These are phyloP conservation scores for Aspergillus bertholletiae DNA, from an alignment of 495 filamentous ascomycete species.

Conservation along the genomic window DNA sequence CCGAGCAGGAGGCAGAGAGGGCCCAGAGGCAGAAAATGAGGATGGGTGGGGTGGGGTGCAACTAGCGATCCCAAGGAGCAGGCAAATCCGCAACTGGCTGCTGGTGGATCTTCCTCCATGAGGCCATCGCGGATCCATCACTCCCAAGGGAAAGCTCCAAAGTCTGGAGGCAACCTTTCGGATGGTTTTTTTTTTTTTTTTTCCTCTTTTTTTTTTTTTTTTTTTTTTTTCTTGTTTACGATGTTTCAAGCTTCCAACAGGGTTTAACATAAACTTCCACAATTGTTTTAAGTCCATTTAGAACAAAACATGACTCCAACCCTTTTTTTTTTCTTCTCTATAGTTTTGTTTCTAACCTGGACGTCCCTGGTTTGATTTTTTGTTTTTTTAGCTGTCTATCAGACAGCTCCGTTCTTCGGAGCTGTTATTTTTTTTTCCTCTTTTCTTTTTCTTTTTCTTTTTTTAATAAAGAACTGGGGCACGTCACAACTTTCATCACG, in stretches of 20 bases:
- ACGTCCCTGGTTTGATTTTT: too few species aligned
- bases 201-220: too few species aligned
- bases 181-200: not conserved
- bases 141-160: not conserved
- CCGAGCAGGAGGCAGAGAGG: slow-evolving; percentile 17
- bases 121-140: slow-evolving; percentile 18
- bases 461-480: slow-evolving; percentile 2
- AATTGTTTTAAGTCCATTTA: too few species aligned
- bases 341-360: too few species aligned
- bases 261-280: too few species aligned
- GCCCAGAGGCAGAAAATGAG: not conserved
- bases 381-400: too few species aligned
- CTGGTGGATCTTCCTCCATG: slow-evolving; percentile 19
- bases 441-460: not conserved
- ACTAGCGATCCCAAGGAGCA: slow-evolving; percentile 28
- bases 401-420: too few species aligned
- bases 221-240: too few species aligned
- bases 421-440: not conserved
- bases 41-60: slow-evolving; percentile 12
- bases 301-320: too few species aligned
- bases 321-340: too few species aligned
- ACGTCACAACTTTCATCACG: not conserved
- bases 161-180: slow-evolving; percentile 6
- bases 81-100: slow-evolving; percentile 11
- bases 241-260: too few species aligned